phyloP scores from a whole-genome alignment of 495 filamentous ascomycete genomes.

The Letharia lupina region DNA sequence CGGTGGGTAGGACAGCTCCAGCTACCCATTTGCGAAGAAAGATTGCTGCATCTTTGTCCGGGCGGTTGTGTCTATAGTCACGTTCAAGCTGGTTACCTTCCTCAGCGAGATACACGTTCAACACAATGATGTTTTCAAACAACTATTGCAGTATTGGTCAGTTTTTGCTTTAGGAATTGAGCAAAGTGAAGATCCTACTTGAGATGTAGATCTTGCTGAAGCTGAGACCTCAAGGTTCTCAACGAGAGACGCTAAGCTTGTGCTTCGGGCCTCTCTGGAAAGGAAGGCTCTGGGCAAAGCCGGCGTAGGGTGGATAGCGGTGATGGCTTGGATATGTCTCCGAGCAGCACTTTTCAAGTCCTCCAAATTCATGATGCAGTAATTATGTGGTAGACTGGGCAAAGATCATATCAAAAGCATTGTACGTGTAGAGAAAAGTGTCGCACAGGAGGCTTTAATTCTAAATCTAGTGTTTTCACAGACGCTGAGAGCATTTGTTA shows the following conservation, averaged over 20 bases:
- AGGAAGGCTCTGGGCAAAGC: neutral
- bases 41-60: neutral
- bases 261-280: neutral
- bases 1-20: conserved; percentile 17
- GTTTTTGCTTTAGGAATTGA: neutral
- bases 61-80: neutral
- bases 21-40: conserved; percentile 17
- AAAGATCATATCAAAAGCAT: neutral
- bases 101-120: conserved; percentile 11
- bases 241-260: conserved; percentile 5
- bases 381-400: neutral
- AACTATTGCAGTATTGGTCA: neutral
- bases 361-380: neutral
- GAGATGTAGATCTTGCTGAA: neutral
- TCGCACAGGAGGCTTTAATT: too few species aligned
- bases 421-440: neutral
- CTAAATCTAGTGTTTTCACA: too few species aligned
- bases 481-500: too few species aligned
- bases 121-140: conserved; percentile 2
- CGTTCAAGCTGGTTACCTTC: too few species aligned
- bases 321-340: conserved; percentile 1
- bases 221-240: neutral
- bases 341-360: neutral
- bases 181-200: neutral
- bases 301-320: neutral